Conservation (phyloP, 1,284 basidiomycete genomes). For the Phylloboletellus chloephorus region DNA sequence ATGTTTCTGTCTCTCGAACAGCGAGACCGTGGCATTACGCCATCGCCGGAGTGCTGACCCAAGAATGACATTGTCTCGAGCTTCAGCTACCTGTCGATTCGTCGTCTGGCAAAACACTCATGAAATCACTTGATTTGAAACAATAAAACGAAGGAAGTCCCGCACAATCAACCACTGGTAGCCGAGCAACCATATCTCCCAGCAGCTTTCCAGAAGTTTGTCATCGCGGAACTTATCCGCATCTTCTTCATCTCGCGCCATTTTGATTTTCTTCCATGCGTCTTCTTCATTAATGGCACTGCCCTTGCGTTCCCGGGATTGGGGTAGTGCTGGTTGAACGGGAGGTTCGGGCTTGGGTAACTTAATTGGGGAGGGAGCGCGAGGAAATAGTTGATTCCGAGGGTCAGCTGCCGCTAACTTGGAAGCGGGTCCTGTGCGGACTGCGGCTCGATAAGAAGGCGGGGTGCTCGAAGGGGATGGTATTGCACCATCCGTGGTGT, state of each 20-base stretch:
- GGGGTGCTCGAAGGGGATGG: constrained; percentile 41
- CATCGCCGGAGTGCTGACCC: constrained; percentile 54
- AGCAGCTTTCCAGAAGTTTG: constrained; percentile 58
- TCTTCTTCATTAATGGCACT: constrained; percentile 60
- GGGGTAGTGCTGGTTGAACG: constrained; percentile 15
- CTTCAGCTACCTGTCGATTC: constrained; percentile 53
- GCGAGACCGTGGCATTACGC: constrained; percentile 39
- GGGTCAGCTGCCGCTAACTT: constrained; percentile 9
- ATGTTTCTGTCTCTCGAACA: constrained; percentile 36
- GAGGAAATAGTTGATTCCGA: constrained; percentile 18
- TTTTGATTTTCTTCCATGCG: constrained; percentile 69
- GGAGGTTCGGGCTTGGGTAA: constrained; percentile 21
- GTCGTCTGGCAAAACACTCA: constrained; percentile 45
- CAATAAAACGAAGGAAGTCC: constrained; percentile 17
- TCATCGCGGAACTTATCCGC: constrained; percentile 66
- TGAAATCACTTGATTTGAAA: constrained; percentile 13
- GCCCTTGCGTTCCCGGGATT: constrained; percentile 36
- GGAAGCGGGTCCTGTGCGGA: constrained; percentile 24
- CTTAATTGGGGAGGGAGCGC: constrained; percentile 31
- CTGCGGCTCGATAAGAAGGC: constrained; percentile 47
- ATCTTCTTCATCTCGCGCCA: constrained; percentile 60
- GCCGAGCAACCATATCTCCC: constrained; percentile 65
- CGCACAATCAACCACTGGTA: constrained; percentile 66
- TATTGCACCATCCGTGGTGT: constrained; percentile 33
- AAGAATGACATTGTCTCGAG: constrained; percentile 55